phyloP scores from a whole-genome alignment of 495 filamentous ascomycete species.

The Xylaria castorea region DNA sequence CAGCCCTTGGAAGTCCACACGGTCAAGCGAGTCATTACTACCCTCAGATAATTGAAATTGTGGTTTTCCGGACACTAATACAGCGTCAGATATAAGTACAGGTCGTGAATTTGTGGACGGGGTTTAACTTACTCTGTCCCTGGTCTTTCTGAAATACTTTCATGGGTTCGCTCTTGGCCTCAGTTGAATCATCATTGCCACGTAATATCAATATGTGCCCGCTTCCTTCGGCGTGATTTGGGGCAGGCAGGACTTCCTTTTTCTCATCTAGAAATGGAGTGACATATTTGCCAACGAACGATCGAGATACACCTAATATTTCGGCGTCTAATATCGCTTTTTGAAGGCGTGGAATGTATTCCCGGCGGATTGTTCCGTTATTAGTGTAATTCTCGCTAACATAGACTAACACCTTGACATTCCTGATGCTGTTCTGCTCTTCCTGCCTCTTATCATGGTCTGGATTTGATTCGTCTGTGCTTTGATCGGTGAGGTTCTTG shows the following conservation, averaged over 20 bases:
- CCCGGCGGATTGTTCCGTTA: slow-evolving; percentile 56
- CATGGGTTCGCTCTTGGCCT: neutral
- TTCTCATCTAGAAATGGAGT: neutral
- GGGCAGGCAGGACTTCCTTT: neutral
- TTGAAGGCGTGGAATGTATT: slow-evolving; percentile 75
- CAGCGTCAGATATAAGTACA: slow-evolving; percentile 1
- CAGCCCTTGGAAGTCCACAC: slow-evolving; percentile 9
- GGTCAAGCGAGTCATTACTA: neutral
- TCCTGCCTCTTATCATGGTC: neutral
- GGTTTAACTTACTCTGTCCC: slow-evolving; percentile 3
- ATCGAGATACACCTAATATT: slow-evolving; percentile 3
- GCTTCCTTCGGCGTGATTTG: neutral
- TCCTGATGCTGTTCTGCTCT: neutral
- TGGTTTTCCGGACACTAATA: neutral
- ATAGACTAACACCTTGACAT: slow-evolving; percentile 45
- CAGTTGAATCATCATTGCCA: neutral
- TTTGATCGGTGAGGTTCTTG: neutral
- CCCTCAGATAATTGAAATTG: neutral
- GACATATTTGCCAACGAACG: neutral
- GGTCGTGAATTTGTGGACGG: neutral
- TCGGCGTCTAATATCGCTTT: slow-evolving; percentile 66
- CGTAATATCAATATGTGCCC: neutral
- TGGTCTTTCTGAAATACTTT: neutral
- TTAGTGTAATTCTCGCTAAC: slow-evolving; percentile 53
- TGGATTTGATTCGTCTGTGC: neutral